Conservation (phyloP, 768 basidiomycete species). For the Paxillus involutus region DNA sequence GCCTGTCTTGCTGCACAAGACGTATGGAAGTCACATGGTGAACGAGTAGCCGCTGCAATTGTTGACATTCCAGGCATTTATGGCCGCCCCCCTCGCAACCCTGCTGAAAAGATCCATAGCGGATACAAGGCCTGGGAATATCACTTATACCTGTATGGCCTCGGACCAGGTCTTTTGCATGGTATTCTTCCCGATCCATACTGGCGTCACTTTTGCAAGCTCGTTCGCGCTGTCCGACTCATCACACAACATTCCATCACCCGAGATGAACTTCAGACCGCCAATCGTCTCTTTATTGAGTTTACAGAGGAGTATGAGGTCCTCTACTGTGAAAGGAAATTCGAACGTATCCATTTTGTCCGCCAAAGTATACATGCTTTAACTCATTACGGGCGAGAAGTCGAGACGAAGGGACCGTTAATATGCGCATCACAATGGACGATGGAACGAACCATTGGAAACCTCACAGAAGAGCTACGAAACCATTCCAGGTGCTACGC, state of each 20-base stretch:
- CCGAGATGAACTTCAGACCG: no score
- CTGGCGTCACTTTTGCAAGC: conserved; percentile 9
- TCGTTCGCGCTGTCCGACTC: conserved; percentile 18
- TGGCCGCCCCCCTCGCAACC: conserved; percentile 19
- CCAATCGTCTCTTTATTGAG: no score
- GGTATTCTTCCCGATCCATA: conserved; percentile 13
- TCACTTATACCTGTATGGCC: conserved; percentile 12
- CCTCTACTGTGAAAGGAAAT: no score
- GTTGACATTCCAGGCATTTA: conserved; percentile 27
- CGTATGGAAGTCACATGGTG: conserved; percentile 24
- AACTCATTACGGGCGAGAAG: conserved; percentile 7
- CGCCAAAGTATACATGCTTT: no score
- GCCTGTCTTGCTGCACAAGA: neutral
- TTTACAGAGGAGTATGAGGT: no score
- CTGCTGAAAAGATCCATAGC: neutral
- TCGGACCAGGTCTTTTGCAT: conserved; percentile 15
- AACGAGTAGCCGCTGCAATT: conserved; percentile 13
- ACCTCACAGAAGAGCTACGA: conserved; percentile 3
- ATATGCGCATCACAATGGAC: conserved; percentile 25
- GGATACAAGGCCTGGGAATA: conserved; percentile 23
- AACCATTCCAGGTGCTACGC: conserved; percentile 1
- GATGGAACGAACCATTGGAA: conserved; percentile 22
- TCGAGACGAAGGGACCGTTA: conserved; percentile 16
- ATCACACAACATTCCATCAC: neutral
- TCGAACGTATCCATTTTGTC: no score